phyloP scores from a whole-genome alignment of 768 basidiomycete genomes.

The Holtermanniella nyarrowii region DNA sequence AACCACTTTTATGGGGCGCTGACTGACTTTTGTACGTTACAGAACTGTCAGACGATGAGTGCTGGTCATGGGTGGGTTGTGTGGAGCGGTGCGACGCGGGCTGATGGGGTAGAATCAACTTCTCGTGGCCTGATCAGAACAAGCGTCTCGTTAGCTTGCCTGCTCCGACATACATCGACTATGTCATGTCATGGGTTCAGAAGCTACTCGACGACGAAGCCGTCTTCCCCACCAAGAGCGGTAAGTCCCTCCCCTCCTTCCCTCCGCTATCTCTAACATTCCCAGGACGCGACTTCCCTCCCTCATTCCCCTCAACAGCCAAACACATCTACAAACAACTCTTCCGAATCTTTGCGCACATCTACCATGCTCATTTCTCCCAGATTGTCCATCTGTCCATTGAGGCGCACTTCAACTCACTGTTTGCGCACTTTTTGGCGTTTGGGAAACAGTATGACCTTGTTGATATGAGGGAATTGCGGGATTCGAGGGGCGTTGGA shows the following conservation, averaged over 20 bases:
- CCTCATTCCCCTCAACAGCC: constrained; percentile 71
- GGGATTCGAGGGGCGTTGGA: constrained; percentile 40
- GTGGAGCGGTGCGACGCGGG: not conserved
- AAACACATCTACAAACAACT: constrained; percentile 95
- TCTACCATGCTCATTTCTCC: constrained; percentile 88
- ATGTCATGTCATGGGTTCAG: constrained; percentile 94
- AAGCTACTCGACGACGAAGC: constrained; percentile 88
- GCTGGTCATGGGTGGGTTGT: constrained; percentile 66
- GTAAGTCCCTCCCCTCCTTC: constrained; percentile 44
- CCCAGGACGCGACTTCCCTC: constrained; percentile 74
- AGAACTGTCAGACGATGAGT: constrained; percentile 84
- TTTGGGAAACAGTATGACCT: constrained; percentile 91
- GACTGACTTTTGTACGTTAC: constrained; percentile 82
- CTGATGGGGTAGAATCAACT: constrained; percentile 57
- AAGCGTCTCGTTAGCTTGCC: constrained; percentile 78
- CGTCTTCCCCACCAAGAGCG: constrained; percentile 90
- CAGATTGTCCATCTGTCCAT: constrained; percentile 78
- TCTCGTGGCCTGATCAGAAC: constrained; percentile 87
- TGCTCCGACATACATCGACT: constrained; percentile 94
- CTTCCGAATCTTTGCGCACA: constrained; percentile 90
- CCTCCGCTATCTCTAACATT: not conserved
- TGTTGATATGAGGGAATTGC: constrained; percentile 78
- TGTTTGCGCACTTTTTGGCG: constrained; percentile 95
- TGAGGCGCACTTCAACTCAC: constrained; percentile 84
- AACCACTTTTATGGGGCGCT: constrained; percentile 95